phyloP scores from a whole-genome alignment of 148 eudicot genomes.

The Cornus florida region DNA sequence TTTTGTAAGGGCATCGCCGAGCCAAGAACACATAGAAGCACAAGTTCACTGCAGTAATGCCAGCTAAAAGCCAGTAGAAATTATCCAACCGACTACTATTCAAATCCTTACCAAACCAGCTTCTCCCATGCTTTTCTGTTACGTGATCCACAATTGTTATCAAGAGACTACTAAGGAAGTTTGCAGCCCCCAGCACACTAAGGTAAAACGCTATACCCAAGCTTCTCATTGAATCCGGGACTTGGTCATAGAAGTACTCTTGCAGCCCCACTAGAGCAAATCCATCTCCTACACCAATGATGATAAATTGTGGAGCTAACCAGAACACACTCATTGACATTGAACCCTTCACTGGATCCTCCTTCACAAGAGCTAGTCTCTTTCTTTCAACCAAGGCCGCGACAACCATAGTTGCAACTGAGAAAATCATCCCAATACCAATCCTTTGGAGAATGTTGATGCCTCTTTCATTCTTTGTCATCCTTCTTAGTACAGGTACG shows the following conservation, averaged over 20 bases:
- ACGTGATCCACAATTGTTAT: slow-evolving; percentile 48
- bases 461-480: slow-evolving; percentile 60
- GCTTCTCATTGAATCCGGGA: slow-evolving; percentile 78
- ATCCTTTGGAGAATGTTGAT: slow-evolving; percentile 60
- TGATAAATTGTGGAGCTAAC: slow-evolving; percentile 62
- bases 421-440: slow-evolving; percentile 66
- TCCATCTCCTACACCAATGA: slow-evolving; percentile 64
- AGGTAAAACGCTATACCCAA: slow-evolving; percentile 69
- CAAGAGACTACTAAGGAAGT: slow-evolving; percentile 58
- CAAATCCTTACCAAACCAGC: slow-evolving; percentile 63
- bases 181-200: slow-evolving; percentile 60
- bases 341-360: slow-evolving; percentile 33
- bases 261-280: slow-evolving; percentile 67
- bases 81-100: slow-evolving; percentile 41
- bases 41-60: slow-evolving; percentile 26
- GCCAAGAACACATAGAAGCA: slow-evolving; percentile 42
- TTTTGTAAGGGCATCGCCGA: slow-evolving; percentile 55
- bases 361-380: slow-evolving; percentile 37
- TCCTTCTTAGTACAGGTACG: slow-evolving; percentile 43
- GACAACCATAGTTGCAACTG: slow-evolving; percentile 42
- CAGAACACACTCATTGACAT: slow-evolving; percentile 58
- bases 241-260: slow-evolving; percentile 78
- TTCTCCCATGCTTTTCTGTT: slow-evolving; percentile 44
- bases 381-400: slow-evolving; percentile 65
- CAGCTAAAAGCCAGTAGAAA: slow-evolving; percentile 43